These are phyloP conservation scores for Claviceps sp. DNA, from an alignment of 2,329 filamentous ascomycete genomes.

Conservation along the genomic window DNA sequence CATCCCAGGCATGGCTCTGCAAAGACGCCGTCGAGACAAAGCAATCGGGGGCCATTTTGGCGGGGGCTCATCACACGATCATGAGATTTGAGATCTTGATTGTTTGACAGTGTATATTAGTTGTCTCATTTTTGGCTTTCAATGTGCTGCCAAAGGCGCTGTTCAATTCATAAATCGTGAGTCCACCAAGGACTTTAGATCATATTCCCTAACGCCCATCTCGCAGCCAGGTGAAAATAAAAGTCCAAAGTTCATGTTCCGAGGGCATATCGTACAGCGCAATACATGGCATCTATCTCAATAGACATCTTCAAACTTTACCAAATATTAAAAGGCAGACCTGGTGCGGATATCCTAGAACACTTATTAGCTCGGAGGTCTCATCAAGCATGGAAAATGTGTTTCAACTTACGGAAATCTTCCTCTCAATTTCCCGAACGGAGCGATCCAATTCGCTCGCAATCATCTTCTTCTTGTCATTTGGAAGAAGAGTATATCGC, in stretches of 20 bases:
- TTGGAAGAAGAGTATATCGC: constrained; percentile 68
- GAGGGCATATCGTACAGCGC: constrained; percentile 12
- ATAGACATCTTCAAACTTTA: not conserved
- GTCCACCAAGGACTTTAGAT: constrained; percentile 12
- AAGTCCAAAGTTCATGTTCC: constrained; percentile 13
- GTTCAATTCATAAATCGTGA: constrained; percentile 14
- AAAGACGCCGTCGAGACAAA: constrained; percentile 17
- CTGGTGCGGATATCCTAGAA: constrained; percentile 42
- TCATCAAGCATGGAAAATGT: too few relatives aligned
- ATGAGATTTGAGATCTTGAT: not conserved
- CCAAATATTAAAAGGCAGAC: constrained; percentile 37
- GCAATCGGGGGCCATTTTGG: constrained; percentile 20
- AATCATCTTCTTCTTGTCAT: constrained; percentile 91
- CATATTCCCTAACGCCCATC: constrained; percentile 19
- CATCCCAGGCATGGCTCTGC: constrained; percentile 33
- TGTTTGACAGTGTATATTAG: not conserved
- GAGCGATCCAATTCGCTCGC: constrained; percentile 84
- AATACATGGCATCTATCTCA: constrained; percentile 1
- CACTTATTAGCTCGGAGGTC: constrained; percentile 12
- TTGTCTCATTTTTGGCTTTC: constrained; percentile 7
- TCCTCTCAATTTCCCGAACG: constrained; percentile 86
- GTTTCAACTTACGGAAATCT: constrained; percentile 53
- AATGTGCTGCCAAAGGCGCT: constrained; percentile 8
- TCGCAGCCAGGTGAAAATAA: constrained; percentile 4
- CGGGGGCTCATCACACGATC: constrained; percentile 11